Evolutionary conservation across 1,284 basidiomycete genomes (phyloP).

Genomic region (Rhodotorula sp.): DNA sequence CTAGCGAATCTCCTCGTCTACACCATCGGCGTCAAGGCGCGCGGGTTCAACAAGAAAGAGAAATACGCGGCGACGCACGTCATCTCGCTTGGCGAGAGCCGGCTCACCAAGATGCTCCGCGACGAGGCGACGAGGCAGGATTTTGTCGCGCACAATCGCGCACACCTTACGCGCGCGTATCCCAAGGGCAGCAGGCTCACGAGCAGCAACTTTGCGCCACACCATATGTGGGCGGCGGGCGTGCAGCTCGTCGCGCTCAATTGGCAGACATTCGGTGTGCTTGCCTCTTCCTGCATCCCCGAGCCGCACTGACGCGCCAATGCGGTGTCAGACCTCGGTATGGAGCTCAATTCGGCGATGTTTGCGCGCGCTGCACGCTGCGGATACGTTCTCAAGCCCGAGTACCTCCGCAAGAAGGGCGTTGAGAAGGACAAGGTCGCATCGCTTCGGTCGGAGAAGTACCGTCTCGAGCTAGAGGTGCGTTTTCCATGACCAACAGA

Average conservation of each 20-base stretch:
- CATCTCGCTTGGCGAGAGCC: constrained; percentile 88
- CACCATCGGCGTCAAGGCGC: constrained; percentile 83
- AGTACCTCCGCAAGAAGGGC: constrained; percentile 65
- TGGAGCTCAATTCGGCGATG: constrained; percentile 91
- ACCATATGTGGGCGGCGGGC: constrained; percentile 85
- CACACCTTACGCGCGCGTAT: constrained; percentile 84
- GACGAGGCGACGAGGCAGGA: constrained; percentile 61
- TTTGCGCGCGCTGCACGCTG: constrained; percentile 81
- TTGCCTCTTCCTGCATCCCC: neutral
- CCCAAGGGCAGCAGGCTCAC: constrained; percentile 80
- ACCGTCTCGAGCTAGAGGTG: constrained; percentile 67
- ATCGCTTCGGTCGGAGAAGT: constrained; percentile 61
- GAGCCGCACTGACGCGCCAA: neutral
- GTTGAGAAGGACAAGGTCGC: constrained; percentile 61
- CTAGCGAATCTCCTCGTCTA: constrained; percentile 84
- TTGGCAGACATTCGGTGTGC: constrained; percentile 88
- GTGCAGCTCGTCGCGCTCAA: constrained; percentile 95
- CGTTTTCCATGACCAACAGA: no score
- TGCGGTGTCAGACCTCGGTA: constrained; percentile 68
- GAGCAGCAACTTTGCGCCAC: constrained; percentile 87
- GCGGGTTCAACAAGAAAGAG: constrained; percentile 81
- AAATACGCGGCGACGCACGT: constrained; percentile 84
- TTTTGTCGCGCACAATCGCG: constrained; percentile 84
- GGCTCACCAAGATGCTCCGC: constrained; percentile 58
- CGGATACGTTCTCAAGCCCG: constrained; percentile 91